These are phyloP conservation scores for Linum lewisii DNA, from an alignment of 345 rosid species.

Conservation along the genomic window DNA sequence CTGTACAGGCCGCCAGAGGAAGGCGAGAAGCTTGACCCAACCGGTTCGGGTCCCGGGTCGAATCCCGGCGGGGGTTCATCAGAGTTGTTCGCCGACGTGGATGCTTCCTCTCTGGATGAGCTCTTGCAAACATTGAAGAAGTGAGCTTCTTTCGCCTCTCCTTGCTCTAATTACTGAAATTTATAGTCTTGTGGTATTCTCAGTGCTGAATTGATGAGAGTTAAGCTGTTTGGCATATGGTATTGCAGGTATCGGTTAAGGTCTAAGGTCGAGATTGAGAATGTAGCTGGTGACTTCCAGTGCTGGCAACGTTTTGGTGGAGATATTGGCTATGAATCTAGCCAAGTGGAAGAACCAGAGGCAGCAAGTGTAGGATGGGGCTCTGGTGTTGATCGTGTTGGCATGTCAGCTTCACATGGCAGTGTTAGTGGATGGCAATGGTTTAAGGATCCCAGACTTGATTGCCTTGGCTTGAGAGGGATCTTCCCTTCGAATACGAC, in stretches of 20 bases:
- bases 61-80: conserved; percentile 26
- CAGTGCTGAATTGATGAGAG: conserved; percentile 26
- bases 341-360: conserved; percentile 43
- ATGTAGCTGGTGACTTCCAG: conserved; percentile 50
- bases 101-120: conserved; percentile 52
- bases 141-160: conserved; percentile 32
- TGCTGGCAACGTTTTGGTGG: conserved; percentile 85
- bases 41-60: conserved; percentile 57
- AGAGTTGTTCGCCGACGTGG: conserved; percentile 76
- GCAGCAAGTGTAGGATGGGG: conserved; percentile 73
- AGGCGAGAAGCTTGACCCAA: conserved; percentile 45
- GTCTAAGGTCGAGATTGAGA: conserved; percentile 82
- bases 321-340: conserved; percentile 25
- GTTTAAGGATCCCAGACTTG: conserved; percentile 84
- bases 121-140: conserved; percentile 57
- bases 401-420: conserved; percentile 48
- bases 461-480: conserved; percentile 69
- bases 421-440: conserved; percentile 61
- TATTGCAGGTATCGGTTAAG: conserved; percentile 71
- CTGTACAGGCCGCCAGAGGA: conserved; percentile 44
- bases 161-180: not conserved
- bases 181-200: not conserved
- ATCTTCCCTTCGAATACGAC: conserved; percentile 45
- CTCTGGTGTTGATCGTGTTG: conserved; percentile 38
- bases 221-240: too few species aligned